These are phyloP conservation scores for Apocynum venetum DNA, from an alignment of 257 asterid genomes.

Conservation along the genomic window DNA sequence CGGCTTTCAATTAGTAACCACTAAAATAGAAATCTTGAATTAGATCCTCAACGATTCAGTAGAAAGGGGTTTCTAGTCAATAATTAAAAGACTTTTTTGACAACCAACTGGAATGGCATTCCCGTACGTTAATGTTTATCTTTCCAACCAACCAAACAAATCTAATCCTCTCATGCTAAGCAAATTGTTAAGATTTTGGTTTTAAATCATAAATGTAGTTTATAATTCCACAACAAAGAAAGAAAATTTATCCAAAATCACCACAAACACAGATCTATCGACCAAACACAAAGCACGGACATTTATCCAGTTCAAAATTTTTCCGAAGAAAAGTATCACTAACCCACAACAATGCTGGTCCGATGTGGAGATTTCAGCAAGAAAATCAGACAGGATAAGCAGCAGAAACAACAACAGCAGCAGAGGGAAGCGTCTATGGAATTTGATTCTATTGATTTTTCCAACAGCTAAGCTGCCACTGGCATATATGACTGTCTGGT, in stretches of 20 bases:
- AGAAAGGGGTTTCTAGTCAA: neutral
- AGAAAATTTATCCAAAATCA: neutral
- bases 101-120: neutral
- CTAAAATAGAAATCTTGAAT: neutral
- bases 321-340: neutral
- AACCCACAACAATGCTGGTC: neutral
- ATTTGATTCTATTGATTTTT: neutral
- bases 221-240: neutral
- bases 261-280: neutral
- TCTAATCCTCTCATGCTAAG: neutral
- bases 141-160: neutral
- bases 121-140: neutral
- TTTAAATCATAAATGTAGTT: neutral
- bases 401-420: neutral
- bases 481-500: neutral
- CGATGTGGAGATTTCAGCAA: neutral
- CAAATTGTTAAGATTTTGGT: neutral
- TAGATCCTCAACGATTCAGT: neutral
- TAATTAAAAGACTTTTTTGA: neutral
- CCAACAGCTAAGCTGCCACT: conserved; percentile 1
- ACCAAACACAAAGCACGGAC: neutral
- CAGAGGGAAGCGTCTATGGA: neutral
- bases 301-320: neutral
- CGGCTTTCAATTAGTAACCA: neutral
- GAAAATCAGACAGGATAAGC: neutral